Percentiles rank a stretch among this genome's conserved stretches.
phyloP scores from a whole-genome alignment of 1,284 basidiomycete genomes.

The Ceratobasidium sp. region DNA sequence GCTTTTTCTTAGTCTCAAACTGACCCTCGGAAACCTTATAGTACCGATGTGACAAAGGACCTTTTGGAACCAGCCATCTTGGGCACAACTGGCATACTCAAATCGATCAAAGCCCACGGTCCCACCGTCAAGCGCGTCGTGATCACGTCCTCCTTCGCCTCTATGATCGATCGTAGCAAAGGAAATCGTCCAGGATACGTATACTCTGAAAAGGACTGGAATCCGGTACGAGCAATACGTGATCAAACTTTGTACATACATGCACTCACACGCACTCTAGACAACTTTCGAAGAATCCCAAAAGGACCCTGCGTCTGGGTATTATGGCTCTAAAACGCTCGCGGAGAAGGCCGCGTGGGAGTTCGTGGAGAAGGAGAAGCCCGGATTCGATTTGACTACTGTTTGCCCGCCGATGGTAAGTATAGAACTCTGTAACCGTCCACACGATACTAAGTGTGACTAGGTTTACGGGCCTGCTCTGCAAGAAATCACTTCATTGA shows the following conservation, averaged over 20 bases:
- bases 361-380: constrained; percentile 48
- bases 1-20: neutral
- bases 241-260: constrained; percentile 7
- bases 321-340: constrained; percentile 54
- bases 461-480: constrained; percentile 45
- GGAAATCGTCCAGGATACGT: constrained; percentile 49
- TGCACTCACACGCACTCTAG: constrained; percentile 1
- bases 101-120: constrained; percentile 53
- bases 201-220: constrained; percentile 56
- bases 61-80: constrained; percentile 61
- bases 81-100: constrained; percentile 60
- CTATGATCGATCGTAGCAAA: constrained; percentile 50
- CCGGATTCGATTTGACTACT: constrained; percentile 47
- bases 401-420: constrained; percentile 49
- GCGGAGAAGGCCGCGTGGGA: constrained; percentile 52
- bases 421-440: no score
- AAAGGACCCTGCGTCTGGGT: constrained; percentile 46
- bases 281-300: constrained; percentile 35
- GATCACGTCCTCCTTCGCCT: constrained; percentile 61
- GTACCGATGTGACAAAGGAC: constrained; percentile 51
- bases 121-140: constrained; percentile 59
- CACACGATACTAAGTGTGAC: no score
- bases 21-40: neutral
- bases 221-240: constrained; percentile 52
- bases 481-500: constrained; percentile 43